Base-by-base conservation (phyloP, 2,329 filamentous ascomycete species). In the Fusarium begoniae region DNA sequence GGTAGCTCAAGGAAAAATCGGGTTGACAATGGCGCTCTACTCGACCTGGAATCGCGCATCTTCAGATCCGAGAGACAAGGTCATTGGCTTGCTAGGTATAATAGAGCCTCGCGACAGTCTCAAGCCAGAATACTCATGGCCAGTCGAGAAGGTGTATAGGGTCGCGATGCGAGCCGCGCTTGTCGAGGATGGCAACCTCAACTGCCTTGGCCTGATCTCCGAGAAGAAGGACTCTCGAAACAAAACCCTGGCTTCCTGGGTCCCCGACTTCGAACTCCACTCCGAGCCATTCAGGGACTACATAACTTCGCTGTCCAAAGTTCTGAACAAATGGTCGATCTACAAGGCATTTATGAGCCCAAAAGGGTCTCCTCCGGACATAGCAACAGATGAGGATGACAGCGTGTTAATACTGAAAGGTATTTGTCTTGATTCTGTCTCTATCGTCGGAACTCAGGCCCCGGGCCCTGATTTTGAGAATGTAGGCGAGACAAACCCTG, bases 121-220 rank as follows among this genome's bases (percentile, higher is more conserved):
- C 17, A 22, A 48, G 26, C 60, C 64, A 9, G 60, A 66, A 22
- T 65, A 66, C 32, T 65, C 60, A 9, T 66, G 60, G 60, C n/a
- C 60, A 8, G 64, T 66, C 6, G 64, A 66, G 26, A 66, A 64
- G 26, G 44, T 66, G 4, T 66, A 65, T 9, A 18, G 64, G 30
- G 64, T 44, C 2, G 60, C 64, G 5, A 66, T 66, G 64, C 26
- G 64, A 12, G 43, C 51, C 5, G 43, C 64, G 3, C 44, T 66
- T 17, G 10, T 65, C 6, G 60, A 65, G 6, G 64, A 65, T n/a
- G 24, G 38, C 5, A 47, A 41, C 40, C 64, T 65, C 22, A 22
- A 32, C 17, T 65, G 64, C 13, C 50, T 66, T 44, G 64, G 64
- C 6, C n/a, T 66, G 2, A 66, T 66, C 9, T 65, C 64, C 2